A percentile compares a stretch with the other conserved stretches of the same genome.
Conservation (phyloP, 169 alveolate species). For the Babesia gibsoni region DNA sequence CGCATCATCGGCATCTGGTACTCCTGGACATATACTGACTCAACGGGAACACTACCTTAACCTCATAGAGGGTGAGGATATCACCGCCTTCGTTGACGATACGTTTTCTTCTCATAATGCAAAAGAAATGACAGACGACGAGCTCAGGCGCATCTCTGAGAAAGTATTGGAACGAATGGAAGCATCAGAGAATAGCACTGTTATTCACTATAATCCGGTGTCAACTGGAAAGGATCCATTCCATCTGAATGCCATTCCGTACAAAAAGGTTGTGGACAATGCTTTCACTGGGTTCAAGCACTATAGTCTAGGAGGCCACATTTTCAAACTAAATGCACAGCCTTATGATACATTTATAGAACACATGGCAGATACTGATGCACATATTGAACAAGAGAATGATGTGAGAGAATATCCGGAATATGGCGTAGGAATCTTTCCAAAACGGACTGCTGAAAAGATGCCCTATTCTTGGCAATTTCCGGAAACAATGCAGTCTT, state of each 20-base stretch:
- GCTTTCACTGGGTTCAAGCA: neutral
- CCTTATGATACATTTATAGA: neutral
- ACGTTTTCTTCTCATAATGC: conserved; percentile 14
- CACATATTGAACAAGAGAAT: neutral
- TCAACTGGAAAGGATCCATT: neutral
- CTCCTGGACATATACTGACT: neutral
- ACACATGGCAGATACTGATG: neutral
- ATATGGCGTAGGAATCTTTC: conserved; percentile 13
- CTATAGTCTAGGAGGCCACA: neutral
- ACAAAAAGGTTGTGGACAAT: neutral
- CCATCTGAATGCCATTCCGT: neutral
- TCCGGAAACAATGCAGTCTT: neutral
- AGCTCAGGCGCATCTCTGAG: conserved; percentile 3
- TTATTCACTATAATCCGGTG: conserved; percentile 15
- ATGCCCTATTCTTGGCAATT: conserved; percentile 2
- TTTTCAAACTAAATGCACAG: neutral
- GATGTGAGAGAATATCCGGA: neutral
- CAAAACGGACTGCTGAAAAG: conserved; percentile 12
- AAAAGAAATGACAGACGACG: conserved; percentile 16
- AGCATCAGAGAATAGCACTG: neutral
- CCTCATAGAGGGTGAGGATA: conserved; percentile 38
- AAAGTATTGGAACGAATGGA: conserved; percentile 19
- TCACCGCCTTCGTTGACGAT: conserved; percentile 11
- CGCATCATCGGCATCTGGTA: neutral
- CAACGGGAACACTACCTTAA: conserved; percentile 25